These are phyloP conservation scores for Pichia californica DNA, from an alignment of 805 yeast species.

Conservation along the genomic window DNA sequence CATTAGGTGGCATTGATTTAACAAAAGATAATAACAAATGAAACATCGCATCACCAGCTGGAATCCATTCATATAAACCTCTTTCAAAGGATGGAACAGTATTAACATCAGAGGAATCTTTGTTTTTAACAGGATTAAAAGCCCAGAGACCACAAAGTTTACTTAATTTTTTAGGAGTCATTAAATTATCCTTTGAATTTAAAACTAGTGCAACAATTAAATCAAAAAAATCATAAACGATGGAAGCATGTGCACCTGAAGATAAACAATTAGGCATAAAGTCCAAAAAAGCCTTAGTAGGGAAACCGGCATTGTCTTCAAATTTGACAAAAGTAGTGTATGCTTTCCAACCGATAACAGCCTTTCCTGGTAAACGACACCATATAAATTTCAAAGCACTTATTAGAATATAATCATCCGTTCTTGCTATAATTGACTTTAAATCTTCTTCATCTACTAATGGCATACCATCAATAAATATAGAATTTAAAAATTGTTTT, in stretches of 20 bases:
- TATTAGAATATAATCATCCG: slow-evolving; percentile 66
- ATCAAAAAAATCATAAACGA: slow-evolving; percentile 83
- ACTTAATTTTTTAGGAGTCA: slow-evolving; percentile 74
- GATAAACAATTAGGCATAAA: slow-evolving; percentile 80
- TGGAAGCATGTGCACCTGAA: slow-evolving; percentile 83
- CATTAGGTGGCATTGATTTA: slow-evolving; percentile 67
- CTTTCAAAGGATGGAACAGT: slow-evolving; percentile 45
- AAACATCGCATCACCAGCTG: slow-evolving; percentile 79
- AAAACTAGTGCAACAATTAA: slow-evolving; percentile 70
- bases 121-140: slow-evolving; percentile 36
- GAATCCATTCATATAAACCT: slow-evolving; percentile 71
- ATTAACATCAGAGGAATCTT: slow-evolving; percentile 28
- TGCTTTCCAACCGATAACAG: slow-evolving; percentile 81
- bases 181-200: slow-evolving; percentile 67
- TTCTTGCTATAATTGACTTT: slow-evolving; percentile 37
- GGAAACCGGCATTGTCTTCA: slow-evolving; percentile 61
- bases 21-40: slow-evolving; percentile 73
- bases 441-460: slow-evolving; percentile 34
- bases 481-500: slow-evolving; percentile 45
- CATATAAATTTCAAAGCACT: slow-evolving; percentile 77
- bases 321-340: slow-evolving; percentile 61
- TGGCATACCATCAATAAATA: slow-evolving; percentile 44
- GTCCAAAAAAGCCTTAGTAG: slow-evolving; percentile 67
- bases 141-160: slow-evolving; percentile 90
- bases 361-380: slow-evolving; percentile 76